phyloP scores from a whole-genome alignment of 345 rosid genomes.

The Eutrema japonicum region DNA sequence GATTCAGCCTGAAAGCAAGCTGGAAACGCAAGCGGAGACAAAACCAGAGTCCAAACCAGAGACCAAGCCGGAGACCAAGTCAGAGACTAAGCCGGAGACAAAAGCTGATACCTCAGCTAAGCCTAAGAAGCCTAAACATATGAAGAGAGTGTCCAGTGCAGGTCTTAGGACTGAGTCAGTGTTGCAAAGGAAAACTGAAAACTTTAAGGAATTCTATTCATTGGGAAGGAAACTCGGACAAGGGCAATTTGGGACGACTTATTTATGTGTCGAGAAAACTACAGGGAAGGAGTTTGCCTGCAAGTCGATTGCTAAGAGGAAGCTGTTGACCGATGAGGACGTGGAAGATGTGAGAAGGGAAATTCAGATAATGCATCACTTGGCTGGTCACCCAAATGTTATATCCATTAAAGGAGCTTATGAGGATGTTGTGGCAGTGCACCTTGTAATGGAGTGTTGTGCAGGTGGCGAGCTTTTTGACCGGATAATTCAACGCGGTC shows the following conservation, averaged over 20 bases:
- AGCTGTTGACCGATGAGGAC: slow-evolving; percentile 72
- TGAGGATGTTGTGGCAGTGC: slow-evolving; percentile 85
- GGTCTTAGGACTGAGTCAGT: slow-evolving; percentile 78
- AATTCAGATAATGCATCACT: slow-evolving; percentile 90
- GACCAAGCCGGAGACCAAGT: slow-evolving; percentile 36
- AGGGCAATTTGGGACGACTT: slow-evolving; percentile 90
- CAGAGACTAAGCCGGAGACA: slow-evolving; percentile 34
- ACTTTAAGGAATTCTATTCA: slow-evolving; percentile 67
- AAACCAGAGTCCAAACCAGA: slow-evolving; percentile 25
- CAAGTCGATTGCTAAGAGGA: slow-evolving; percentile 90
- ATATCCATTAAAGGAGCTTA: slow-evolving; percentile 78
- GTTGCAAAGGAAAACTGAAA: slow-evolving; percentile 69
- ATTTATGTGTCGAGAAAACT: slow-evolving; percentile 69
- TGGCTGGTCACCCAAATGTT: slow-evolving; percentile 83
- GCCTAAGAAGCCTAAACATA: slow-evolving; percentile 59
- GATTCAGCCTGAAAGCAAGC: slow-evolving; percentile 31
- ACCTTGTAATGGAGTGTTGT: slow-evolving; percentile 86
- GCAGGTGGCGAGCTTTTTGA: slow-evolving; percentile 95
- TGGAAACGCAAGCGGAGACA: slow-evolving; percentile 15
- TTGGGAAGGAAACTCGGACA: slow-evolving; percentile 87
- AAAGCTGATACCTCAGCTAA: slow-evolving; percentile 38
- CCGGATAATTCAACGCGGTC: slow-evolving; percentile 82
- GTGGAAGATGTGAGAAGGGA: slow-evolving; percentile 93
- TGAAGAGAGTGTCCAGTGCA: slow-evolving; percentile 73
- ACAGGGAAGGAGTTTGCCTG: slow-evolving; percentile 76